phyloP scores from a whole-genome alignment of 2,329 filamentous ascomycete genomes.

The Alternaria sp. region DNA sequence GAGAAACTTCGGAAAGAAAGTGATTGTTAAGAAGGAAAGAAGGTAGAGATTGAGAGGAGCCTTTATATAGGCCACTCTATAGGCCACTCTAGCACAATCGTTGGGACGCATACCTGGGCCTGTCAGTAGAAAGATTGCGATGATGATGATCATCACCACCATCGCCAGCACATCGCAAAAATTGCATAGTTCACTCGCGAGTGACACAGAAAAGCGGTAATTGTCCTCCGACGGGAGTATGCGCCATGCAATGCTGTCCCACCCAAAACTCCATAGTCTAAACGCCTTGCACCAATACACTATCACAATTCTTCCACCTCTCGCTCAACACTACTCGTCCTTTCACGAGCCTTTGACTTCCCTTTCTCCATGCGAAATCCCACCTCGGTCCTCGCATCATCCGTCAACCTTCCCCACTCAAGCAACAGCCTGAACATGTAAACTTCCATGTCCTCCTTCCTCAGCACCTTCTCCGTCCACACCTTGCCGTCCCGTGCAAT shows the following conservation, averaged over 20 bases:
- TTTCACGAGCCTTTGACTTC: background rate
- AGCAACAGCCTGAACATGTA: slow-evolving; percentile 79
- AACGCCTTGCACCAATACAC: background rate
- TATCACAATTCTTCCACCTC: background rate
- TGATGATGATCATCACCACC: background rate
- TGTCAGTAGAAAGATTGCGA: background rate
- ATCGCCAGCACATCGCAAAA: background rate
- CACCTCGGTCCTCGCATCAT: slow-evolving; percentile 43
- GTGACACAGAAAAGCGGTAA: background rate
- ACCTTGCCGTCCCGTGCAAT: slow-evolving; percentile 42
- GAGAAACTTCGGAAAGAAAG: background rate
- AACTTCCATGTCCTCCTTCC: slow-evolving; percentile 71
- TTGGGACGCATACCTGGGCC: background rate
- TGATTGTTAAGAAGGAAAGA: background rate
- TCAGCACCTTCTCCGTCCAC: slow-evolving; percentile 44
- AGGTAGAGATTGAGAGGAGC: too few relatives aligned
- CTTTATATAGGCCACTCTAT: too few relatives aligned
- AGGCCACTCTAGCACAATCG: background rate
- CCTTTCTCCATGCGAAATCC: slow-evolving; percentile 38
- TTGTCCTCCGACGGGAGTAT: background rate
- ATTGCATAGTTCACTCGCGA: background rate
- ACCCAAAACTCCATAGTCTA: background rate
- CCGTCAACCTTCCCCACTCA: slow-evolving; percentile 64
- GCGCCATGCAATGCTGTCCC: slow-evolving; percentile 7
- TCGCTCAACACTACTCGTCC: background rate